phyloP scores from a whole-genome alignment of 768 basidiomycete species.

The Tephrocybe sp. region DNA sequence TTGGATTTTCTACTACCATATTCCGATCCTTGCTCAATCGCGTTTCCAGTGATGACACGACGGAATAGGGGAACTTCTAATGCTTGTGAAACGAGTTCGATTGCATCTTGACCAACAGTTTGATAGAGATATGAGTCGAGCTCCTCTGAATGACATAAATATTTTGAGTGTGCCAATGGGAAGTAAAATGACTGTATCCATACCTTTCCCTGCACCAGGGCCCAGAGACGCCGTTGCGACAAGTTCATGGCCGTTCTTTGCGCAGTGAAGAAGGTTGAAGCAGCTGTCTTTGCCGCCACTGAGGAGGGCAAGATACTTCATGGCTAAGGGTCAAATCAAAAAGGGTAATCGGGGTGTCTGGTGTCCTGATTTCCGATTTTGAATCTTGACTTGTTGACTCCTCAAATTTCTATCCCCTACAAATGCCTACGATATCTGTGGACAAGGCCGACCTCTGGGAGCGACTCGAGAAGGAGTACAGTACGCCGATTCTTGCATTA shows the following conservation, averaged over 20 bases:
- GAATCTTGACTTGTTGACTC: slow-evolving; percentile 5
- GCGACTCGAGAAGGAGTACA: slow-evolving; percentile 77
- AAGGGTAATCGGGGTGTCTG: slow-evolving; percentile 19
- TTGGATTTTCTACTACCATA: slow-evolving; percentile 71
- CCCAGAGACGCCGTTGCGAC: slow-evolving; percentile 86
- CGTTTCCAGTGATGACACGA: slow-evolving; percentile 73
- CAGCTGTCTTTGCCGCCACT: slow-evolving; percentile 99
- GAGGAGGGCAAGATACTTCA: slow-evolving; percentile 93
- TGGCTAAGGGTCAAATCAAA: slow-evolving; percentile 26
- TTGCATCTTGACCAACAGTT: slow-evolving; percentile 96
- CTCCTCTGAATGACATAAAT: slow-evolving; percentile 68
- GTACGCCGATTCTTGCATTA: slow-evolving; percentile 38
- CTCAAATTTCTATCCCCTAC: slow-evolving; percentile 20
- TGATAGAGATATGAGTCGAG: slow-evolving; percentile 98
- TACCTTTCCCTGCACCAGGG: slow-evolving; percentile 85
- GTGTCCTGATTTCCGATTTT: slow-evolving; percentile 21
- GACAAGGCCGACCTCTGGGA: slow-evolving; percentile 95
- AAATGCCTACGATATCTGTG: slow-evolving; percentile 95
- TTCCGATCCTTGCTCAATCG: slow-evolving; percentile 78
- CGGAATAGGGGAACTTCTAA: slow-evolving; percentile 86
- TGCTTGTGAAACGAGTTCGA: slow-evolving; percentile 81
- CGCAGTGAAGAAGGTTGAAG: slow-evolving; percentile 91
- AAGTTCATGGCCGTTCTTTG: slow-evolving; percentile 81
- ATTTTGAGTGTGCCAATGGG: slow-evolving; percentile 18
- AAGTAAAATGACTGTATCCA: slow-evolving; percentile 21